Conservation (phyloP, 306 rosid genomes). For the Hippophae gyantsensis region DNA sequence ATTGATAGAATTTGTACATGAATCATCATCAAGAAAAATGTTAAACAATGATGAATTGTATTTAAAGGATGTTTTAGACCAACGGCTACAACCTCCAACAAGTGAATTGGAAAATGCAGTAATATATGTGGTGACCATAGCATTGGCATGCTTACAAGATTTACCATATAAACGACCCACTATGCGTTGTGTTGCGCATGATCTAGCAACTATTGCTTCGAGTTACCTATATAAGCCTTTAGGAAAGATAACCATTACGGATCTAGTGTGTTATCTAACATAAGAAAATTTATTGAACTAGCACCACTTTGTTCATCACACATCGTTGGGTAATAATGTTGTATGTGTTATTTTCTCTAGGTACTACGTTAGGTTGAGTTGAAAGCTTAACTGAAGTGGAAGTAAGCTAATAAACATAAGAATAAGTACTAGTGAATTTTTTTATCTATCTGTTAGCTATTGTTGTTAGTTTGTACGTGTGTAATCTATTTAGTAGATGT, state of each 20-base stretch:
- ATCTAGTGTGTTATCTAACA: constrained; percentile 1
- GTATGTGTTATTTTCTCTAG: too few species aligned
- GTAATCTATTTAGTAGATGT: too few species aligned
- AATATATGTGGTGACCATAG: constrained; percentile 29
- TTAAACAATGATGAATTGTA: neutral
- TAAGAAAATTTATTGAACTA: too few species aligned
- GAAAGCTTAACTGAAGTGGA: too few species aligned
- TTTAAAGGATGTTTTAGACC: constrained; percentile 15
- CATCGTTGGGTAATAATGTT: too few species aligned
- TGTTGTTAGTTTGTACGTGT: too few species aligned
- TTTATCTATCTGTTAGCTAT: too few species aligned
- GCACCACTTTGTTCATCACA: too few species aligned
- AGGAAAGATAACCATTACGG: constrained; percentile 17
- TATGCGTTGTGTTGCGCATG: constrained; percentile 60
- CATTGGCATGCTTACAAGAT: constrained; percentile 39
- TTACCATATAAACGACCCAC: constrained; percentile 51
- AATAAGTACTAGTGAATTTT: too few species aligned
- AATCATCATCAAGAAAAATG: constrained; percentile 2
- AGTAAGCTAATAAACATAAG: too few species aligned
- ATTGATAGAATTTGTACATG: constrained; percentile 45
- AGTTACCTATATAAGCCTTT: constrained; percentile 22
- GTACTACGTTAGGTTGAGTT: too few species aligned
- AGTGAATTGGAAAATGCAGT: constrained; percentile 15
- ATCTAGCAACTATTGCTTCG: constrained; percentile 30
- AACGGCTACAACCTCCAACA: constrained; percentile 41